Evolutionary conservation across 2,329 filamentous ascomycete species (phyloP), one percentile per base, ranked within the genome.

Genomic region (Calonectria fujianensis): DNA sequence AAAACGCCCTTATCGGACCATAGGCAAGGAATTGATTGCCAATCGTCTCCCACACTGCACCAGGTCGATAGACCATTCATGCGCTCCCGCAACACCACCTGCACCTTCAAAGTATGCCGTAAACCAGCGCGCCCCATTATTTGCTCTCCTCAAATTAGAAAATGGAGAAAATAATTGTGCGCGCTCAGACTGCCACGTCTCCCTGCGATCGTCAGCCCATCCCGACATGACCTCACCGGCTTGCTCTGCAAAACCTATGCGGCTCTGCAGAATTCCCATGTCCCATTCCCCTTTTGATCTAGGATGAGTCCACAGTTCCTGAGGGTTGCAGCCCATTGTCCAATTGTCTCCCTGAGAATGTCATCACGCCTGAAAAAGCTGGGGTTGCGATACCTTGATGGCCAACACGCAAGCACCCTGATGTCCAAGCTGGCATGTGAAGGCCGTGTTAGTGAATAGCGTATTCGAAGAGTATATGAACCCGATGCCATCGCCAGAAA

Each of bases 381-480:
- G 70, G 70, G 61, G 61, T 52, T 37, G 29, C 29, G 29, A 65
- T 45, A 72, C 70, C 70, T 67, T 67, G 61, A 72, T 72, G 70
- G 50, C 61, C 2, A 3, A 1, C 10, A 41, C 45, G 35, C 31
- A 27, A 65, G 27, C 31, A 80, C 77, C 79, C 52, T 78, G 79
- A 80, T 80, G 76, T 72, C 69, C 76, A 70, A n/a, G 59, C 64
- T 24, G 16, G 10, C 35, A 67, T 48, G 59, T 73, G 37, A 65
- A 24, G 9, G 31, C 39, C 45, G 32, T 45, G 24, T 3, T 32
- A 59, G 32, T 76, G 68, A 63, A 75, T 73, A 65, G 66, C 35
- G 11, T 59, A 14, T 10, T 52, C 4, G 31, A 31, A 35, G 66
- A 76, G 67, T 75, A 79, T 74, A 74, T 45, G 37, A 67, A 32